Evolutionary conservation across 148 eudicot genomes (phyloP).

Genomic region (Selenicereus undatus): DNA sequence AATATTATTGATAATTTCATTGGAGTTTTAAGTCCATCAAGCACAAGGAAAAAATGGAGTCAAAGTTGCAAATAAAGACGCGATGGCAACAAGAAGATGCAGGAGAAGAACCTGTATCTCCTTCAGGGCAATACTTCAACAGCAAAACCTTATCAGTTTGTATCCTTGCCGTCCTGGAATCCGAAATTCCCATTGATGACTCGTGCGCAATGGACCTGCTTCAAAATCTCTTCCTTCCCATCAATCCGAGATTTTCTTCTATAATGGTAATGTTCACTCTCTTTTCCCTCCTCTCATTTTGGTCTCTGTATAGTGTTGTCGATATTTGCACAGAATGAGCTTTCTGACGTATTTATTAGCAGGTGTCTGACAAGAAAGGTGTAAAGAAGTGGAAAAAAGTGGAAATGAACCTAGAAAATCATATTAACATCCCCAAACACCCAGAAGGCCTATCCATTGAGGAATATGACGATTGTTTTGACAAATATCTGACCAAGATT

Average conservation of each 20-base stretch:
- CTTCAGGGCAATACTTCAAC: conserved; percentile 70
- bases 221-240: conserved; percentile 52
- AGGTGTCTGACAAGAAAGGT: conserved; percentile 58
- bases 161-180: conserved; percentile 48
- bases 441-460: conserved; percentile 35
- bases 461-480: conserved; percentile 42
- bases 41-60: conserved; percentile 20
- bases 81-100: conserved; percentile 13
- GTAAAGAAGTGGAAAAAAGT: conserved; percentile 70
- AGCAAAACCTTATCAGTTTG: conserved; percentile 57
- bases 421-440: conserved; percentile 44
- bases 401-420: conserved; percentile 57
- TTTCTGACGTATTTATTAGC: conserved; percentile 6
- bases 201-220: conserved; percentile 33
- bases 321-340: not conserved
- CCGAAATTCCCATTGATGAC: conserved; percentile 48
- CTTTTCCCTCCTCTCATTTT: not conserved
- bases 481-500: conserved; percentile 55
- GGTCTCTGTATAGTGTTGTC: not conserved
- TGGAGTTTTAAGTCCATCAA: not conserved
- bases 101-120: conserved; percentile 57
- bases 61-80: conserved; percentile 22
- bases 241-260: conserved; percentile 70
- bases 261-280: conserved; percentile 44
- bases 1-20: not conserved